phyloP scores from a whole-genome alignment of 2,329 filamentous ascomycete genomes.

The Epichloe baconii region DNA sequence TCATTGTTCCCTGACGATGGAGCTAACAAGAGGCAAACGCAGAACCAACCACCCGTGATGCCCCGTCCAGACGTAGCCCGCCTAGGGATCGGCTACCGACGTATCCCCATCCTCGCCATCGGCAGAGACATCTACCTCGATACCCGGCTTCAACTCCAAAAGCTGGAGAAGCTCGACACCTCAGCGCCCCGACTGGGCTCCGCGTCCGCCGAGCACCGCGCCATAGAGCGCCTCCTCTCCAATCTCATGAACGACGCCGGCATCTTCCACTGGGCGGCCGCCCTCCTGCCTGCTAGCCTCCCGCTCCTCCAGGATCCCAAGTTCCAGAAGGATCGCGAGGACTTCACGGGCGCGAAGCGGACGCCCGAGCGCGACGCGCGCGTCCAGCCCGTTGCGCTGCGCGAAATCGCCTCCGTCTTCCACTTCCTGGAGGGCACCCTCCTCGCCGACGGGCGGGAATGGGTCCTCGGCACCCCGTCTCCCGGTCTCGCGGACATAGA shows the following conservation, averaged over 20 bases:
- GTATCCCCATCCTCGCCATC: conserved; percentile 55
- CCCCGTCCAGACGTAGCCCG: conserved; percentile 51
- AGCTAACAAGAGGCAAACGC: no score
- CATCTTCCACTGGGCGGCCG: conserved; percentile 39
- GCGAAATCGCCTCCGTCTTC: conserved; percentile 40
- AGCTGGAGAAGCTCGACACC: conserved; percentile 46
- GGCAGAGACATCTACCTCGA: conserved; percentile 58
- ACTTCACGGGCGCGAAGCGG: conserved; percentile 21
- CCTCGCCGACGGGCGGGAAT: conserved; percentile 52
- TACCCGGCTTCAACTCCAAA: conserved; percentile 52
- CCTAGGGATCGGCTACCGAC: conserved; percentile 52
- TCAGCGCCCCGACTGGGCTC: conserved; percentile 25
- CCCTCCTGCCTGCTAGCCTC: conserved; percentile 42
- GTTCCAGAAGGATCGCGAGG: conserved; percentile 44
- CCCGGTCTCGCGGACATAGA: conserved; percentile 56
- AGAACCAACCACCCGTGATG: conserved; percentile 53
- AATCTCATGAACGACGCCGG: conserved; percentile 41
- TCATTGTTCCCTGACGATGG: no score
- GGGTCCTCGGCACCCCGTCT: conserved; percentile 41
- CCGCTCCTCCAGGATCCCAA: conserved; percentile 41
- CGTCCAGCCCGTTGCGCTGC: conserved; percentile 39
- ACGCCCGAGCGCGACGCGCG: conserved; percentile 13
- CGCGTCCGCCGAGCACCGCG: conserved; percentile 25
- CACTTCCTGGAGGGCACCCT: conserved; percentile 47
- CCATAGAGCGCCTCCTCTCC: conserved; percentile 42